Evolutionary conservation across 2,329 filamentous ascomycete genomes (phyloP).

Genomic region (Pyrenochaeta sp.): DNA sequence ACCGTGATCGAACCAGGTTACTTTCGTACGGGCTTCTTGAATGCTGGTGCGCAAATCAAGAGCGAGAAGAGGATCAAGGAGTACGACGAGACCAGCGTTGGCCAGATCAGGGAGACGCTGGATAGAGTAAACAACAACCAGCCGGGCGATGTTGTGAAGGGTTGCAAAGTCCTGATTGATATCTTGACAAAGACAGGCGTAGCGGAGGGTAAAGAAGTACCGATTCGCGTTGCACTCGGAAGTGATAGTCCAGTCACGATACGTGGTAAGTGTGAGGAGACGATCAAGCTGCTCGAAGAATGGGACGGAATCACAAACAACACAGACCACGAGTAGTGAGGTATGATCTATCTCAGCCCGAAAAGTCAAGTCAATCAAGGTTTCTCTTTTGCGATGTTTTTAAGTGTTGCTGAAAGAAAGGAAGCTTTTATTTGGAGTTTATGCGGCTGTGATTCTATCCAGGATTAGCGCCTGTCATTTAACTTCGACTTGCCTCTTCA

Average conservation of each 20-base stretch:
- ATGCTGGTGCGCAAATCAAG: constrained; percentile 26
- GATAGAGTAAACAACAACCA: constrained; percentile 57
- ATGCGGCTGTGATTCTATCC: no score
- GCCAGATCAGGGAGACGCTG: constrained; percentile 42
- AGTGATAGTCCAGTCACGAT: constrained; percentile 12
- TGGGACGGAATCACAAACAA: constrained; percentile 43
- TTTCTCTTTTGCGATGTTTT: no score
- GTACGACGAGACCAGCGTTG: constrained; percentile 49
- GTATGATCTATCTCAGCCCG: not conserved
- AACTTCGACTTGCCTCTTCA: no score
- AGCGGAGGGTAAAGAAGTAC: constrained; percentile 60
- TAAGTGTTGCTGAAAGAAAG: no score
- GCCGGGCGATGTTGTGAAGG: constrained; percentile 65
- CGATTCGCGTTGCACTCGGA: constrained; percentile 64
- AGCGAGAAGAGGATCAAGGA: constrained; percentile 29
- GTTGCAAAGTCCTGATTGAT: constrained; percentile 62
- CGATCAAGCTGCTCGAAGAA: constrained; percentile 34
- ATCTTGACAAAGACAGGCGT: constrained; percentile 61
- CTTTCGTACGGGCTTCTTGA: constrained; percentile 61
- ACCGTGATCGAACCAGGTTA: constrained; percentile 60
- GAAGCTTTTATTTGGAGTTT: no score
- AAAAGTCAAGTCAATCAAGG: not conserved
- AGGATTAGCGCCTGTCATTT: no score
- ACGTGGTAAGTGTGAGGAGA: constrained; percentile 29
- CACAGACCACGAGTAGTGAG: constrained; percentile 25